Conservation (phyloP, 2,329 filamentous ascomycete genomes). For the Pseudogymnoascus sp. region DNA sequence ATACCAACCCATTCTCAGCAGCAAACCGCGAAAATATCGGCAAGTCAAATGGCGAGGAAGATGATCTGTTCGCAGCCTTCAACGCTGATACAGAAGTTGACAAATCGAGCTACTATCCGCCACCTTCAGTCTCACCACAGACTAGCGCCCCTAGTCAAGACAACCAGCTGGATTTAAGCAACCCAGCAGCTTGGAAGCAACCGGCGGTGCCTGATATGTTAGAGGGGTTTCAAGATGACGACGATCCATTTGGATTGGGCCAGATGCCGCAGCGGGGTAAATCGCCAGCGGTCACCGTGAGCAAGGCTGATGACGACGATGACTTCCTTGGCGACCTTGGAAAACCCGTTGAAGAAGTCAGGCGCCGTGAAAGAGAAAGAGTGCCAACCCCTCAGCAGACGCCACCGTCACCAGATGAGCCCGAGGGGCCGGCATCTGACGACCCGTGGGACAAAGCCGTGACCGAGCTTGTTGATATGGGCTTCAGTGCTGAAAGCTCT, state of each 20-base stretch:
- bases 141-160: slow-evolving; percentile 32
- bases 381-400: slow-evolving; percentile 35
- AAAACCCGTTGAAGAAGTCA: slow-evolving; percentile 57
- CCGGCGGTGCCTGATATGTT: slow-evolving; percentile 19
- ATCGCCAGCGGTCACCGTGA: slow-evolving; percentile 20
- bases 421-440: slow-evolving; percentile 26
- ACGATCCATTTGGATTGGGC: slow-evolving; percentile 80
- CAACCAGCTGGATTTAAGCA: slow-evolving; percentile 41
- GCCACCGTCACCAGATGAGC: slow-evolving; percentile 16
- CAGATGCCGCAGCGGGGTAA: slow-evolving; percentile 43
- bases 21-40: slow-evolving; percentile 18
- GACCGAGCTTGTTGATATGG: slow-evolving; percentile 88
- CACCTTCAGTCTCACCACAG: slow-evolving; percentile 34
- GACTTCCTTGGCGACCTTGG: slow-evolving; percentile 59
- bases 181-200: slow-evolving; percentile 46
- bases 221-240: slow-evolving; percentile 48
- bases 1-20: slow-evolving; percentile 25
- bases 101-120: slow-evolving; percentile 57
- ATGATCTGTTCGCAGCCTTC: slow-evolving; percentile 61
- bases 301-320: slow-evolving; percentile 44
- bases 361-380: slow-evolving; percentile 35
- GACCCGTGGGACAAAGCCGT: slow-evolving; percentile 72
- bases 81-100: slow-evolving; percentile 59
- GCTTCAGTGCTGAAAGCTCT: slow-evolving; percentile 81
- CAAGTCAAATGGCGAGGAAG: slow-evolving; percentile 37